Conservation (phyloP, 768 basidiomycete genomes). For the Kwoniella sp. region DNA sequence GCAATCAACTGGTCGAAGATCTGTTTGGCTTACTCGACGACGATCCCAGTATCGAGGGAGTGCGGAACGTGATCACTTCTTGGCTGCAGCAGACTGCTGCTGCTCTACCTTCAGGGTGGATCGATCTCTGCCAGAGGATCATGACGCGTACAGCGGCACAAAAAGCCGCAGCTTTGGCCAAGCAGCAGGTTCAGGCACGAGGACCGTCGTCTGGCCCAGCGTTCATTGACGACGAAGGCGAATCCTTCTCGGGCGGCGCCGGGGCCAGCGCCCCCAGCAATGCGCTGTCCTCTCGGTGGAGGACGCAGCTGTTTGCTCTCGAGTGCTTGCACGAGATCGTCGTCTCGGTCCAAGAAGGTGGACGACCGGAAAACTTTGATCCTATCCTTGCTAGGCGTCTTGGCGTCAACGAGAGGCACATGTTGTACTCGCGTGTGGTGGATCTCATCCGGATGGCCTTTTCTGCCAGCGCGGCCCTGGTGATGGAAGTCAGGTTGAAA, state of each 20-base stretch:
- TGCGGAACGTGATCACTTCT: slow-evolving; percentile 82
- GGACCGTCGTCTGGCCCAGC: slow-evolving; percentile 29
- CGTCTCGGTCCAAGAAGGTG: slow-evolving; percentile 64
- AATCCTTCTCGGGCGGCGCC: slow-evolving; percentile 58
- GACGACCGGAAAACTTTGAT: slow-evolving; percentile 78
- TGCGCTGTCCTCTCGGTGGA: slow-evolving; percentile 67
- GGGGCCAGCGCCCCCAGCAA: slow-evolving; percentile 17
- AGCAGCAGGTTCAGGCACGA: slow-evolving; percentile 5
- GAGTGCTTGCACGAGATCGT: slow-evolving; percentile 89
- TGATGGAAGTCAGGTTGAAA: slow-evolving; percentile 88
- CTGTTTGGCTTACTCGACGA: slow-evolving; percentile 93
- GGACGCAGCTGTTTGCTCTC: slow-evolving; percentile 91
- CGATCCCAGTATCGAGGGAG: slow-evolving; percentile 87
- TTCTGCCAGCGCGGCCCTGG: slow-evolving; percentile 91
- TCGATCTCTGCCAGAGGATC: slow-evolving; percentile 92
- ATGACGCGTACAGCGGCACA: slow-evolving; percentile 90
- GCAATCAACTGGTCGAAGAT: slow-evolving; percentile 88
- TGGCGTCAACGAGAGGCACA: slow-evolving; percentile 51
- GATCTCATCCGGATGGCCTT: slow-evolving; percentile 98
- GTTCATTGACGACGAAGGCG: slow-evolving; percentile 83
- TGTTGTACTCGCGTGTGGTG: slow-evolving; percentile 78
- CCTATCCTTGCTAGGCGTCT: slow-evolving; percentile 58
- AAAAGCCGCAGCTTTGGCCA: slow-evolving; percentile 54
- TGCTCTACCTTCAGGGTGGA: slow-evolving; percentile 93
- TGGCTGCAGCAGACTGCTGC: slow-evolving; percentile 95